Conservation (phyloP, 2,329 filamentous ascomycete genomes). For the Arachnopeziza araneosa region DNA sequence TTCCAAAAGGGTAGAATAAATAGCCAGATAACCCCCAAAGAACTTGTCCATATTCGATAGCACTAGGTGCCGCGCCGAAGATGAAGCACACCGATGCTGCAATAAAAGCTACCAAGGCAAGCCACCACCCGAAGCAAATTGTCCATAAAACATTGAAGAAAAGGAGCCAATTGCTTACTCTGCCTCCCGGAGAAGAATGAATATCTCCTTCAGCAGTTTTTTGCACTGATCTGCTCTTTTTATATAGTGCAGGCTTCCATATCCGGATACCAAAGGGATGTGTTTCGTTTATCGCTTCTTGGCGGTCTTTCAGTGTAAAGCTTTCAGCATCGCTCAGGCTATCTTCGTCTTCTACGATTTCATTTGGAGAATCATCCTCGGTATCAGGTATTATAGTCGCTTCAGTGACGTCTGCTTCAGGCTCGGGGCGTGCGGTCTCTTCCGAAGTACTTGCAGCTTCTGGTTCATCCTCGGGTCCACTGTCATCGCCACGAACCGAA, state of each 20-base stretch:
- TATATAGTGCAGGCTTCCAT: conserved; percentile 98
- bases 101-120: conserved; percentile 67
- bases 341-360: conserved; percentile 45
- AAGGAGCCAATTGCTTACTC: conserved; percentile 77
- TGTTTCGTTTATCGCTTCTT: conserved; percentile 97
- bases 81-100: conserved; percentile 75
- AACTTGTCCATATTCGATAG: conserved; percentile 77
- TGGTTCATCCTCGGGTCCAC: conserved; percentile 17
- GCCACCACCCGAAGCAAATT: conserved; percentile 92
- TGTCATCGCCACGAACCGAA: conserved; percentile 42
- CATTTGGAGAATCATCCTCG: conserved; percentile 26
- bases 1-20: conserved; percentile 92
- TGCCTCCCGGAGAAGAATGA: conserved; percentile 85
- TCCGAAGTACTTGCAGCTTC: conserved; percentile 12
- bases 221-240: conserved; percentile 93
- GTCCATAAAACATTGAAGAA: conserved; percentile 92
- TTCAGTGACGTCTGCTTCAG: not conserved
- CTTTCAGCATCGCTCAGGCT: conserved; percentile 89
- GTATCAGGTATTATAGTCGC: conserved; percentile 6
- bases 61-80: conserved; percentile 73
- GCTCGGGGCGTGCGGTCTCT: conserved; percentile 1
- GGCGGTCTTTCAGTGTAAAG: conserved; percentile 94
- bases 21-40: conserved; percentile 82
- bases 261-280: conserved; percentile 98
- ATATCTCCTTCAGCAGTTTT: conserved; percentile 96